A percentile compares a stretch with the other conserved stretches of the same genome.
Conservation (phyloP, 768 basidiomycete genomes). For the Agrocybe praecox region DNA sequence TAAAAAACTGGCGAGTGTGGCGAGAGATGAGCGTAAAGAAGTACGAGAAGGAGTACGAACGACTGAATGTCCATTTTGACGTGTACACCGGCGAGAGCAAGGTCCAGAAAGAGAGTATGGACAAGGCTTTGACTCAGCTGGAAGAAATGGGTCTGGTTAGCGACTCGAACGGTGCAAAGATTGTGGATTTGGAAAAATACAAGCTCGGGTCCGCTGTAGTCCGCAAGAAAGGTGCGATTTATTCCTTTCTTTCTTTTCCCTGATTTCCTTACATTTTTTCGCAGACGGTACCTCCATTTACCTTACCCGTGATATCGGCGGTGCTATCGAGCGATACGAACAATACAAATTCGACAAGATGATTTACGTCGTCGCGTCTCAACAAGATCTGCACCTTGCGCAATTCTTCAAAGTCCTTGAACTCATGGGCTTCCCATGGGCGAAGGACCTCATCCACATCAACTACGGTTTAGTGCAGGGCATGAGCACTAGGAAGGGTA, state of each 20-base stretch:
- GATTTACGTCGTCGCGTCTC: constrained; percentile 91
- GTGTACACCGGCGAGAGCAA: constrained; percentile 90
- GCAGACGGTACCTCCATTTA: constrained; percentile 93
- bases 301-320: constrained; percentile 93
- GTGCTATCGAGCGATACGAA: constrained; percentile 89
- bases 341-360: constrained; percentile 87
- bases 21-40: constrained; percentile 88
- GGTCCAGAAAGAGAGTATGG: constrained; percentile 74
- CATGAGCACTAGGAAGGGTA: constrained; percentile 94
- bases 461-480: constrained; percentile 92
- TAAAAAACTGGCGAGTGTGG: constrained; percentile 92
- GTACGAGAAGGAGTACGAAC: constrained; percentile 85
- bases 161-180: constrained; percentile 78
- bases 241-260: neutral
- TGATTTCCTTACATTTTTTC: neutral
- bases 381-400: constrained; percentile 83
- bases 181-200: constrained; percentile 86
- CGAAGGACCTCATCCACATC: constrained; percentile 79
- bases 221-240: constrained; percentile 71
- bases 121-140: constrained; percentile 67
- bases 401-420: constrained; percentile 95
- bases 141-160: constrained; percentile 75
- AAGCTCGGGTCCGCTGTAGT: constrained; percentile 92
- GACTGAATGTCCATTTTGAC: constrained; percentile 90
- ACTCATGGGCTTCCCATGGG: constrained; percentile 90